Evolutionary conservation across 441 rosid genomes (phyloP).

Genomic region (Gossypium aridum): DNA sequence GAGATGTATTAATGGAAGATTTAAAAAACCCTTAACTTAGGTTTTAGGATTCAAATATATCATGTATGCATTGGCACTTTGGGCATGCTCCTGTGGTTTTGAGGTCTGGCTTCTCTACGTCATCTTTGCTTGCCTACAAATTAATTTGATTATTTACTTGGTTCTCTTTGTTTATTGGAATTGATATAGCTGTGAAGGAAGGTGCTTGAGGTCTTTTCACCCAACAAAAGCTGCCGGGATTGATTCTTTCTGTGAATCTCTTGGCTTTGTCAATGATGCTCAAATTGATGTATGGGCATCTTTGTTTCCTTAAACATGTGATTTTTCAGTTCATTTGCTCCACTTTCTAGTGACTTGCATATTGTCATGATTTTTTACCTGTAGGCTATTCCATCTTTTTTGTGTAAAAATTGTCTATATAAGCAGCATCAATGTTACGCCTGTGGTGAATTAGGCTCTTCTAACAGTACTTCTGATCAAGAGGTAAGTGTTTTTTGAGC

Average conservation of each 20-base stretch:
- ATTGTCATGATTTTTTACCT: slow-evolving; percentile 11
- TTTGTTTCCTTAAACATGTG: slow-evolving; percentile 7
- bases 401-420: slow-evolving; percentile 47
- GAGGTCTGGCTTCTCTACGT: background rate
- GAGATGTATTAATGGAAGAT: background rate
- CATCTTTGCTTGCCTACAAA: background rate
- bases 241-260: slow-evolving; percentile 34
- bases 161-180: slow-evolving; percentile 9
- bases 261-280: slow-evolving; percentile 34
- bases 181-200: slow-evolving; percentile 56
- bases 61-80: background rate
- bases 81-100: background rate
- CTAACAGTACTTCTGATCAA: slow-evolving; percentile 35
- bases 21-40: background rate
- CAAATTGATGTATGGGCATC: slow-evolving; percentile 41
- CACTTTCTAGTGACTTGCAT: background rate
- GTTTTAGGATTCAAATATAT: background rate
- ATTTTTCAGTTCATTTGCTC: background rate
- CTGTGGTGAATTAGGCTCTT: slow-evolving; percentile 62
- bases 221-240: slow-evolving; percentile 39
- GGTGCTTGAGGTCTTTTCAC: slow-evolving; percentile 75
- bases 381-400: slow-evolving; percentile 41
- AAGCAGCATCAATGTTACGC: slow-evolving; percentile 63
- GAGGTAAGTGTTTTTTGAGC: slow-evolving; percentile 35
- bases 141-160: background rate